Base-by-base conservation (phyloP, 1,284 basidiomycete species). In the Coniferiporia weirii region DNA sequence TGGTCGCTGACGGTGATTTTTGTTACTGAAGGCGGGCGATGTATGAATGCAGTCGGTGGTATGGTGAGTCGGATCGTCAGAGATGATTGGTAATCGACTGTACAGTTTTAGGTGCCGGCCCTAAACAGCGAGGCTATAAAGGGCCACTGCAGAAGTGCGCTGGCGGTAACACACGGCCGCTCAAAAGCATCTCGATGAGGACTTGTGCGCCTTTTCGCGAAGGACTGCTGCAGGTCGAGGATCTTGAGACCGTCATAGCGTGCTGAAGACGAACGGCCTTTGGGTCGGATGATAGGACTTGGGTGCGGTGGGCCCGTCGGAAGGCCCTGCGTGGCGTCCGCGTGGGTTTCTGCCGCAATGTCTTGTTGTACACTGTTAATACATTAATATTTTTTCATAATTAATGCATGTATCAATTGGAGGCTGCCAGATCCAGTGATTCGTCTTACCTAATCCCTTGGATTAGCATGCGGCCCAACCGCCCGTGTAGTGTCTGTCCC, bases 121-220 rank as follows among this genome's bases (percentile, higher is more conserved):
- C 60, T 61, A 48, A 61, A 55, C 8, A 19, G 12, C 0, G 17
- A 10, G 9, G 19, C 10, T 35, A 71, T 72, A 69, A 70, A 61
- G 45, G 27, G 27, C 27, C n/a, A 27, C 27, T 27, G 27, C 27
- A 27, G 27, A 27, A 27, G 27, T 27, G 27, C 27, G 3, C 27
- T 27, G 27, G 27, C 54, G 13, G 12, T 10, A 27, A 40, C 27
- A 57, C 78, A 85, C 85, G 84, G 87, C 81, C 79, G 71, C 75
- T 74, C 70, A 84, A 89, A 91, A 91, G 89, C 89, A 91, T 91
- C 89, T 90, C 85, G 81, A 84, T 78, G 85, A 91, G 66, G 88
- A 83, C 73, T 76, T 75, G 83, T 80, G 81, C 85, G 81, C 88
- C 84, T 74, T 63, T 66, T 62, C 49, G 49, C 22, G 64, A 64